Evolutionary conservation across 306 rosid species (phyloP).

Genomic region (Argentina anserina): DNA sequence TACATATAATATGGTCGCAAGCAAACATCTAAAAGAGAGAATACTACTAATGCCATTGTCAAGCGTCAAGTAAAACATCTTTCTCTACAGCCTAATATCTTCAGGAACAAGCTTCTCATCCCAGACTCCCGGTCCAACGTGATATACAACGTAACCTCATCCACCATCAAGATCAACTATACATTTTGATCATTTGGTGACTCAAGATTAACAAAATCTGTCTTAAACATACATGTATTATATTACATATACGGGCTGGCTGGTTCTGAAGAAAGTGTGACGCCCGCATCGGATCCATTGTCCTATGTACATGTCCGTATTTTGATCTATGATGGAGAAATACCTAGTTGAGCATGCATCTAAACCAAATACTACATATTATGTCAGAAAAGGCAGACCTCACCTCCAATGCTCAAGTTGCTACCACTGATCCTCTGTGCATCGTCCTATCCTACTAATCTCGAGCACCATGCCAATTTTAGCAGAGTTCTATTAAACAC

Average conservation of each 20-base stretch:
- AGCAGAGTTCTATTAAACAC: conserved; percentile 17
- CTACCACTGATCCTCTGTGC: not conserved
- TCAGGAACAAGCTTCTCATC: not conserved
- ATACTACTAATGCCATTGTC: not conserved
- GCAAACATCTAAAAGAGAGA: not conserved
- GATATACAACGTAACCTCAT: conserved; percentile 1
- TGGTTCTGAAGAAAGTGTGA: not conserved
- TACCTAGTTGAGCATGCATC: conserved; percentile 13
- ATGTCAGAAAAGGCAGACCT: conserved; percentile 7
- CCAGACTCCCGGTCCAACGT: not conserved
- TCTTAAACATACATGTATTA: not conserved
- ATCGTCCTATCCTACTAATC: conserved; percentile 20
- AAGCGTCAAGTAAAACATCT: not conserved
- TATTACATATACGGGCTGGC: not conserved
- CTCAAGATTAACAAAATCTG: conserved; percentile 9
- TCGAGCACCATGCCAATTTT: conserved; percentile 8
- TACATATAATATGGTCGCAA: not conserved
- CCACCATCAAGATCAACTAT: not conserved
- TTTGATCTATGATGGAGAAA: conserved; percentile 13
- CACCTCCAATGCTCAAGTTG: conserved; percentile 18
- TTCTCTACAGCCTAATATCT: not conserved
- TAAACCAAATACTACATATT: not conserved
- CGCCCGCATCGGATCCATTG: not conserved
- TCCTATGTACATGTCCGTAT: conserved; percentile 7
- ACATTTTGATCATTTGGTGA: not conserved